These are phyloP conservation scores for Suillus plorans DNA, from an alignment of 768 basidiomycete genomes.

Conservation along the genomic window DNA sequence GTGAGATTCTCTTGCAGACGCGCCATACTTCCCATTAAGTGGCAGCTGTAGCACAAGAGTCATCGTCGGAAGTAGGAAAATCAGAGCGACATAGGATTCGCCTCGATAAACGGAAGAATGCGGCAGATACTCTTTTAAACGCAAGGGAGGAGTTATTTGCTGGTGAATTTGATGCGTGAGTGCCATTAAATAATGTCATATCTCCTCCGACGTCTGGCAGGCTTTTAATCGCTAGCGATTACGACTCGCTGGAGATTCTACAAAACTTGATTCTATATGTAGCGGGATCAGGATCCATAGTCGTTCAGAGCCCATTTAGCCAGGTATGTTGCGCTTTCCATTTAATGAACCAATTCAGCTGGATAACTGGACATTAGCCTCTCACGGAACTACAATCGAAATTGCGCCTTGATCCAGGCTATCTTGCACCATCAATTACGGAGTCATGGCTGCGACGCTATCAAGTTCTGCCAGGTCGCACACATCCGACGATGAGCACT, in stretches of 20 bases:
- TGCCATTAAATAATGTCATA: conserved; percentile 3
- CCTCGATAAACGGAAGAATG: conserved; percentile 73
- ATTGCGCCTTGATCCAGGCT: conserved; percentile 64
- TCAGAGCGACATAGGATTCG: conserved; percentile 73
- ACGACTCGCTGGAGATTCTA: conserved; percentile 82
- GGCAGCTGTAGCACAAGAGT: not conserved
- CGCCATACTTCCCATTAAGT: not conserved
- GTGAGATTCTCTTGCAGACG: conserved; percentile 13
- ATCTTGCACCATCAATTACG: conserved; percentile 75
- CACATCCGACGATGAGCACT: conserved; percentile 92
- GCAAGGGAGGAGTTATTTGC: conserved; percentile 79
- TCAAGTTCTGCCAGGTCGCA: conserved; percentile 95
- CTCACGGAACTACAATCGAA: conserved; percentile 76
- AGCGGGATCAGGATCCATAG: conserved; percentile 81
- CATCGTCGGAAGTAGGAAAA: conserved; percentile 5
- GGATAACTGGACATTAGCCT: conserved; percentile 41
- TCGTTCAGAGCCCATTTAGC: conserved; percentile 80
- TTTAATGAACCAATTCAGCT: conserved; percentile 9
- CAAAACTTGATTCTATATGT: conserved; percentile 74
- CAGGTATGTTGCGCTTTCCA: conserved; percentile 49
- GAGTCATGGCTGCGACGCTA: conserved; percentile 89
- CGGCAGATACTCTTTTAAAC: conserved; percentile 57
- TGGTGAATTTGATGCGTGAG: conserved; percentile 87
- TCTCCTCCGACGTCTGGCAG: conserved; percentile 35
- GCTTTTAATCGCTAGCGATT: conserved; percentile 77